Percentiles rank a stretch among this genome's conserved stretches.
phyloP scores from a whole-genome alignment of 192 early-diverging fungal species.

The Linnemannia schmuckeri region DNA sequence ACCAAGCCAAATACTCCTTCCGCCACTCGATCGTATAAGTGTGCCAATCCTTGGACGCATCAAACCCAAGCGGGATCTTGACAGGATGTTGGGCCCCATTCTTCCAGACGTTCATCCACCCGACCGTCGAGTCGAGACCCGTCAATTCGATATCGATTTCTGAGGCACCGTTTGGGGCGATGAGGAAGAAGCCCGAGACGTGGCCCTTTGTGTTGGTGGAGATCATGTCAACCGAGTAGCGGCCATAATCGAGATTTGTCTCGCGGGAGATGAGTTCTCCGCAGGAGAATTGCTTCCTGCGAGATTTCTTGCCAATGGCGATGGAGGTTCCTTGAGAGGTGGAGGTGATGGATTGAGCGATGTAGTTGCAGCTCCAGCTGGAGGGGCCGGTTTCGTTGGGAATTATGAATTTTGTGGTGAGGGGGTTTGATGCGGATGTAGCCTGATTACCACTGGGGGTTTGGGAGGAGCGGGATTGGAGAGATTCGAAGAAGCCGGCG shows the following conservation, averaged over 20 bases:
- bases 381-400: constrained; percentile 9
- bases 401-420: constrained; percentile 25
- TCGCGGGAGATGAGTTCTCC: constrained; percentile 23
- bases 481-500: neutral
- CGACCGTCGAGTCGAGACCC: constrained; percentile 18
- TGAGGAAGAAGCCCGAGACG: constrained; percentile 37
- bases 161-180: neutral
- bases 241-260: constrained; percentile 14
- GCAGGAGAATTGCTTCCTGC: constrained; percentile 14
- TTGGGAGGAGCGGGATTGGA: neutral
- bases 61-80: constrained; percentile 14
- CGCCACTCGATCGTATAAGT: constrained; percentile 32
- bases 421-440: neutral
- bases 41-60: constrained; percentile 34
- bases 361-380: constrained; percentile 22
- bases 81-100: constrained; percentile 2
- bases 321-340: neutral
- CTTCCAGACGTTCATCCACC: constrained; percentile 31
- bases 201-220: constrained; percentile 8
- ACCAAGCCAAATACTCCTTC: constrained; percentile 16
- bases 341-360: neutral
- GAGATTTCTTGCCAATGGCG: constrained; percentile 8
- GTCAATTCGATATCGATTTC: constrained; percentile 46
- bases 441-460: neutral
- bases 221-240: constrained; percentile 41